phyloP scores from a whole-genome alignment of 1,284 basidiomycete genomes.

The Malassezia equina region DNA sequence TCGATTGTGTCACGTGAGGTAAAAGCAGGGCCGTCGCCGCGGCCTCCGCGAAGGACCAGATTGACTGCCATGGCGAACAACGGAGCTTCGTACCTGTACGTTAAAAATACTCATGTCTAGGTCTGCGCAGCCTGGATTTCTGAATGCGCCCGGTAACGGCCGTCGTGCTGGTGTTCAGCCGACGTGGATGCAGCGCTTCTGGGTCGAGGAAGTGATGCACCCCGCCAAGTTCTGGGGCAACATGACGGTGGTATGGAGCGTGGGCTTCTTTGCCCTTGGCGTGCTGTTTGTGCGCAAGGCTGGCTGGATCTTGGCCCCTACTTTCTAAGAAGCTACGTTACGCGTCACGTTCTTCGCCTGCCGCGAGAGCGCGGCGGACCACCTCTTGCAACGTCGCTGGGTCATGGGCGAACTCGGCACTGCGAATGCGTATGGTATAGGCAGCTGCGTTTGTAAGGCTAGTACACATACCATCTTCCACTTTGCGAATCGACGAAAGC shows the following conservation, averaged over 20 bases:
- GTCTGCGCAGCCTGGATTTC: slow-evolving; percentile 16
- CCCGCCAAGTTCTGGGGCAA: slow-evolving; percentile 42
- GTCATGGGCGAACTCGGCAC: slow-evolving; percentile 12
- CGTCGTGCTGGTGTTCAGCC: background rate
- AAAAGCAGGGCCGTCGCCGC: background rate
- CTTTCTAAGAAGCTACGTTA: slow-evolving; percentile 23
- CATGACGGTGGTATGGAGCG: slow-evolving; percentile 34
- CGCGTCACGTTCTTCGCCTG: background rate
- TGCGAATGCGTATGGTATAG: slow-evolving; percentile 15
- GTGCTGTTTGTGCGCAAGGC: slow-evolving; percentile 34
- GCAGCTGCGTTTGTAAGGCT: background rate
- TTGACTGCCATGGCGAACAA: slow-evolving; percentile 12
- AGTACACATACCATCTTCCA: slow-evolving; percentile 67
- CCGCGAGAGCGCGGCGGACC: slow-evolving; percentile 12
- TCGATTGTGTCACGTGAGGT: slow-evolving; percentile 5
- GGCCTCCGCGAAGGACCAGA: background rate
- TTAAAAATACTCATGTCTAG: background rate
- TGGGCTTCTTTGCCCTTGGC: slow-evolving; percentile 32
- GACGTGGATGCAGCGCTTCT: slow-evolving; percentile 15
- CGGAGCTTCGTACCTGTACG: slow-evolving; percentile 16
- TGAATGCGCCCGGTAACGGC: background rate
- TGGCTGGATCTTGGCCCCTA: slow-evolving; percentile 31
- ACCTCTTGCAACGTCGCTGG: slow-evolving; percentile 10
- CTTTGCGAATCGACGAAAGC: slow-evolving; percentile 73
- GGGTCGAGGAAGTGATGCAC: slow-evolving; percentile 25